Percentiles rank a stretch among this genome's conserved stretches.
phyloP scores from a whole-genome alignment of 2,329 filamentous ascomycete species.

The Coniochaeta ligniaria region DNA sequence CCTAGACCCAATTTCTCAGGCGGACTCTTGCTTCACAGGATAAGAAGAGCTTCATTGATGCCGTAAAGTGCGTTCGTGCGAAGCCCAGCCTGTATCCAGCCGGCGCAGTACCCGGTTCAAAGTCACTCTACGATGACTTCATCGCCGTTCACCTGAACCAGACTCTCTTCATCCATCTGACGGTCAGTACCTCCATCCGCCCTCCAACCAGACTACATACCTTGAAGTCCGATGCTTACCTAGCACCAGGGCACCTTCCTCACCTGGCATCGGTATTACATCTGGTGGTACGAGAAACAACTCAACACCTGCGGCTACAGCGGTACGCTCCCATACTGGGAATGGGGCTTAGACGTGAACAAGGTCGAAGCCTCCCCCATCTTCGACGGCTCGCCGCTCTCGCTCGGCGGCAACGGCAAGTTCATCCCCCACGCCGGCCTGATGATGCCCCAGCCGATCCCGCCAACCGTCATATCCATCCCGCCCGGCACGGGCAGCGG shows the following conservation, averaged over 20 bases:
- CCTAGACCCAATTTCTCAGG: background rate
- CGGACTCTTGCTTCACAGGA: background rate
- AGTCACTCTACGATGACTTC: conserved; percentile 15
- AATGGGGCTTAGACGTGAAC: conserved; percentile 30
- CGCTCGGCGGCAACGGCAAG: conserved; percentile 35
- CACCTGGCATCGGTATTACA: conserved; percentile 27
- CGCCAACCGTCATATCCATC: conserved; percentile 16
- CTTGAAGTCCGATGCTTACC: background rate
- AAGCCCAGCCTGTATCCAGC: conserved; percentile 13
- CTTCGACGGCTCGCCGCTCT: conserved; percentile 36
- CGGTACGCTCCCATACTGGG: conserved; percentile 22
- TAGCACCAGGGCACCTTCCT: conserved; percentile 19
- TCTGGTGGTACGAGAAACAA: conserved; percentile 25
- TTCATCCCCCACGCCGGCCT: conserved; percentile 16
- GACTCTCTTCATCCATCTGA: conserved; percentile 5
- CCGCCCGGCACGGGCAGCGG: conserved; percentile 44
- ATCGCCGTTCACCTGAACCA: conserved; percentile 9
- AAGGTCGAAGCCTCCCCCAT: conserved; percentile 30
- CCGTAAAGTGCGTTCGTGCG: conserved; percentile 18
- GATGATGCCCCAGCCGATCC: conserved; percentile 1
- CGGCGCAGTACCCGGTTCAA: conserved; percentile 10
- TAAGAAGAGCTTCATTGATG: conserved; percentile 9
- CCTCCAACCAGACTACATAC: background rate
- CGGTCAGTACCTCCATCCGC: background rate
- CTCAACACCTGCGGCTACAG: conserved; percentile 24